These are phyloP conservation scores for Alternaria burnsii DNA, from an alignment of 2,329 filamentous ascomycete genomes.

Conservation along the genomic window DNA sequence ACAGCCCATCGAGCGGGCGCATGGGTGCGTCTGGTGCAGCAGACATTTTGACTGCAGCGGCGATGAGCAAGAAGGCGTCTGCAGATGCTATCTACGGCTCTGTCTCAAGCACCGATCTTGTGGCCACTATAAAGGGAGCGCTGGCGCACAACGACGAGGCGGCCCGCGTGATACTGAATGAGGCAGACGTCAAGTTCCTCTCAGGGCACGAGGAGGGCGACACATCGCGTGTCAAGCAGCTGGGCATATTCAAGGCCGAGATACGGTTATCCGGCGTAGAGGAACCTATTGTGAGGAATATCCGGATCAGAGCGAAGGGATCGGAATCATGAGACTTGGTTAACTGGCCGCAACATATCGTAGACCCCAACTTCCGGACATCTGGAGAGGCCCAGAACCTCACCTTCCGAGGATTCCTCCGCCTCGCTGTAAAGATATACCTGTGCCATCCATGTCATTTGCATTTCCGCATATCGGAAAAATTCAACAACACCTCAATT, in stretches of 20 bases:
- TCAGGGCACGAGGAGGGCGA: constrained; percentile 48
- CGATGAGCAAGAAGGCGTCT: constrained; percentile 39
- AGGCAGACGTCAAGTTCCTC: constrained; percentile 62
- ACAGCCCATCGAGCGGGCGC: constrained; percentile 40
- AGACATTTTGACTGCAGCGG: constrained; percentile 48
- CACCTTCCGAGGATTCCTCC: constrained; percentile 18
- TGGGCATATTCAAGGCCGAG: constrained; percentile 63
- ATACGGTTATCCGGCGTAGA: constrained; percentile 60
- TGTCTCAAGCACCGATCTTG: constrained; percentile 63
- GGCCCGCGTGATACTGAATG: constrained; percentile 57
- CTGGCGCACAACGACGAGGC: constrained; percentile 63
- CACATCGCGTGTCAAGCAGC: constrained; percentile 59
- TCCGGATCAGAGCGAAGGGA: constrained; percentile 46
- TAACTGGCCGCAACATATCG: constrained; percentile 7
- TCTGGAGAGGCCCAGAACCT: background rate
- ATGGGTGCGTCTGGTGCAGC: constrained; percentile 48
- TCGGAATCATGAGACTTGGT: constrained; percentile 21
- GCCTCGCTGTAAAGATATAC: constrained; percentile 35
- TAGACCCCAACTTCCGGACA: constrained; percentile 17
- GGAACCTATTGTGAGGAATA: constrained; percentile 42
- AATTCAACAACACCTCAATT: constrained; percentile 25
- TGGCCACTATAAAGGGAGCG: constrained; percentile 57
- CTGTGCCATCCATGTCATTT: constrained; percentile 35
- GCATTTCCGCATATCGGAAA: constrained; percentile 29
- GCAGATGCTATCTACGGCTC: constrained; percentile 60